Evolutionary conservation across 176 grass and related monocot species (phyloP), one percentile per base, ranked within the genome.

Genomic region (Olyra latifolia): DNA sequence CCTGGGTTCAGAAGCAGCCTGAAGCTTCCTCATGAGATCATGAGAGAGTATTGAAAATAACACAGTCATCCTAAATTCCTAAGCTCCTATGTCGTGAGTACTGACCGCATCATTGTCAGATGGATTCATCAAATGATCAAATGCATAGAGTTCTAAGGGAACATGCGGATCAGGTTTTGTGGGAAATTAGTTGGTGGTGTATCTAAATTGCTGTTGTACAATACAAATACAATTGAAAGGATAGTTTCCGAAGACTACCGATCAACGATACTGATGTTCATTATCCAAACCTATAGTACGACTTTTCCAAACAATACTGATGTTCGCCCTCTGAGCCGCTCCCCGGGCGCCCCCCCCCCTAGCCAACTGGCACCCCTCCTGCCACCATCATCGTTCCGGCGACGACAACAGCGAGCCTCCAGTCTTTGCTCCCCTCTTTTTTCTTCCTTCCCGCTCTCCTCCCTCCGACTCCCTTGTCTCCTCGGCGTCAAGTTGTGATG

Each of bases 1-100:
- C 81, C 7, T 95, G 92, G 96, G 66, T 88, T 66, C 81, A 88
- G 57, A 61, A 89, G n/a, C 78, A 89, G 58, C 35, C 66, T 44
- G 45, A 40, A 35, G 28, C 24, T 71, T 78, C 70, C 35, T 32
- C 55, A 53, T 72, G 32, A 83, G 15, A 42, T 32, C 46, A 53
- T 77, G 32, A 83, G 15, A 42, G 6, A 49, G 4, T 48, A 3
- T 43, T 50, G 5, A 27, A 49, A 72, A 4, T 38, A 40, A 72
- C 28, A 78, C 7, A 16, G 6, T 44, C 46, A 78, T 20, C 43
- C 46, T 35, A 23, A 25, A 66, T 77, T 79, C 30, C 20, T 59
- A 38, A 1, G 29, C 17, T 49, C 19, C 25, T 17, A 29, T 60
- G 7, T 11, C 32, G 0, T 35, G 32, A 35, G 32, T 35, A 35